These are phyloP conservation scores for Trametes gibbosa DNA, from an alignment of 768 basidiomycete genomes.

Conservation along the genomic window DNA sequence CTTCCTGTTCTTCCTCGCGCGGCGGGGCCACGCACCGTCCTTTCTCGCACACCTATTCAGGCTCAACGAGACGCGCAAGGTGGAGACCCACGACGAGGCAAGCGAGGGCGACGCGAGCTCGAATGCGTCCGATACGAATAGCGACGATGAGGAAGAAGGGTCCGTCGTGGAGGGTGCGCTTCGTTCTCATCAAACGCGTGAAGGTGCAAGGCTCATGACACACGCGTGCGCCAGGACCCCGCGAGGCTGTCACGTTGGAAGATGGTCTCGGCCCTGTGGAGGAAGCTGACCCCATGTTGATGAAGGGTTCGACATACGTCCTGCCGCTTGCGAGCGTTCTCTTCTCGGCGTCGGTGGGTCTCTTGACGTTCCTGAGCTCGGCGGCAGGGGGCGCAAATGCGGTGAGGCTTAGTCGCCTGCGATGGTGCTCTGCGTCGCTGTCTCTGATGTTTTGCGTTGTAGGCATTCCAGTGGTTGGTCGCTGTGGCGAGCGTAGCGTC, in stretches of 20 bases:
- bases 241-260: neutral
- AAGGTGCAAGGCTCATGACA: neutral
- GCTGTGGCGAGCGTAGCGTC: slow-evolving; percentile 25
- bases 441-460: neutral
- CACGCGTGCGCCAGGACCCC: neutral
- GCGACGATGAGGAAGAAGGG: neutral
- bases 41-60: slow-evolving; percentile 24
- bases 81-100: neutral
- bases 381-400: slow-evolving; percentile 5
- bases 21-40: slow-evolving; percentile 38
- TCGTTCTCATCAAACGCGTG: neutral
- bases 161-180: neutral
- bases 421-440: neutral
- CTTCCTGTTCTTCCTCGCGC: slow-evolving; percentile 51
- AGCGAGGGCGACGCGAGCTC: neutral
- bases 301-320: slow-evolving; percentile 9
- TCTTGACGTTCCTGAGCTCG: slow-evolving; percentile 18
- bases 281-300: neutral
- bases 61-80: slow-evolving; percentile 10
- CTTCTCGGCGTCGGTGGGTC: slow-evolving; percentile 17
- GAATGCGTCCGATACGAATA: neutral
- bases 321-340: slow-evolving; percentile 23
- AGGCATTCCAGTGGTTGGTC: slow-evolving; percentile 25
- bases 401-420: neutral
- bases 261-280: neutral